Conservation (phyloP, 495 filamentous ascomycete genomes). For the Pyrenula massariospora region DNA sequence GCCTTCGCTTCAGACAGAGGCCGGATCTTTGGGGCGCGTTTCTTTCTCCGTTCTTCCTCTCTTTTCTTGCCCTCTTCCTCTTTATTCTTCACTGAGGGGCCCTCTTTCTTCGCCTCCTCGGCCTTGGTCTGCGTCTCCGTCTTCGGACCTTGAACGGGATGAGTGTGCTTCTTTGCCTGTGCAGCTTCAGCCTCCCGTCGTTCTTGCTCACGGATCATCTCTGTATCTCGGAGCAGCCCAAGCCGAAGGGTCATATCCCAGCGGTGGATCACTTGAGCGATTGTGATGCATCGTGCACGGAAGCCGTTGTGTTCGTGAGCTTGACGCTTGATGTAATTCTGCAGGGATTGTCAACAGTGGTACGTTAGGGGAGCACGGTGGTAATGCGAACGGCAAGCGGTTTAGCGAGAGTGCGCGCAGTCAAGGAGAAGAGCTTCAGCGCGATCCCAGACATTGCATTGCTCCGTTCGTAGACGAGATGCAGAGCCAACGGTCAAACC, state of each 20-base stretch:
- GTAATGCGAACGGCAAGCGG: constrained; percentile 50
- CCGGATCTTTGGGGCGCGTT: constrained; percentile 45
- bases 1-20: constrained; percentile 85
- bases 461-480: too few species aligned
- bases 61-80: constrained; percentile 18
- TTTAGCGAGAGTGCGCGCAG: constrained; percentile 59
- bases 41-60: constrained; percentile 19
- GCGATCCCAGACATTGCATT: constrained; percentile 45
- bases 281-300: constrained; percentile 54
- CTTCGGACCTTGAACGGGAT: constrained; percentile 67
- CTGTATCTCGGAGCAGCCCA: constrained; percentile 69
- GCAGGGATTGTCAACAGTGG: constrained; percentile 29
- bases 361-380: constrained; percentile 28
- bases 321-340: constrained; percentile 92
- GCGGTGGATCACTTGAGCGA: constrained; percentile 82
- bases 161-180: constrained; percentile 43
- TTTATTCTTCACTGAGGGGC: constrained; percentile 23
- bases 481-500: too few species aligned
- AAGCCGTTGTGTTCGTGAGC: constrained; percentile 91
- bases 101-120: constrained; percentile 30
- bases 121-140: constrained; percentile 60
- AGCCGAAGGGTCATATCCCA: constrained; percentile 89
- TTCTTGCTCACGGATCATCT: constrained; percentile 38
- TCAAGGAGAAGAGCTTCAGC: constrained; percentile 57
- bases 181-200: constrained; percentile 16